Evolutionary conservation across 306 rosid species (phyloP).

Genomic region (Alnus rubra): DNA sequence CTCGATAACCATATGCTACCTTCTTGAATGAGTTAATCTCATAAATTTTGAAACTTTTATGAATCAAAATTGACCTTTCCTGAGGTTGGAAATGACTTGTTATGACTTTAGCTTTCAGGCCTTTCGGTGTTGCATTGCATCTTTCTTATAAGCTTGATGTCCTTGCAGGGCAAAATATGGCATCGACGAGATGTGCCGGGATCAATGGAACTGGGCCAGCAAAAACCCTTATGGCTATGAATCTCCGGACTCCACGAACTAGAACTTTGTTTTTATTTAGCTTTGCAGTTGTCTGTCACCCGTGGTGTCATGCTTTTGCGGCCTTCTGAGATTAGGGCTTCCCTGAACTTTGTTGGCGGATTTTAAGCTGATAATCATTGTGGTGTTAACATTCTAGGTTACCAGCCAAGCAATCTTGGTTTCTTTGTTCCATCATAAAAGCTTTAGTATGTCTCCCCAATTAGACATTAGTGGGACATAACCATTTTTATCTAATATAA

Average conservation of each 20-base stretch:
- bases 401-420: slow-evolving; percentile 34
- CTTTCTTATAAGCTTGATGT: slow-evolving; percentile 14
- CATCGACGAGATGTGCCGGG: slow-evolving; percentile 90
- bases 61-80: neutral
- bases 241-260: slow-evolving; percentile 37
- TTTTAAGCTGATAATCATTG: slow-evolving; percentile 24
- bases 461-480: too few relatives aligned
- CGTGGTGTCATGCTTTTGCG: slow-evolving; percentile 12
- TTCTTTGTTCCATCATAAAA: neutral
- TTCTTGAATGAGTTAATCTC: neutral
- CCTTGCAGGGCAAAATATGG: slow-evolving; percentile 81
- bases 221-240: slow-evolving; percentile 93
- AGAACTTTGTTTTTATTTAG: slow-evolving; percentile 27
- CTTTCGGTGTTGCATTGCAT: neutral
- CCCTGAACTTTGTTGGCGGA: slow-evolving; percentile 10
- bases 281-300: slow-evolving; percentile 18
- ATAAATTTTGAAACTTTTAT: neutral
- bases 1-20: neutral
- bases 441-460: too few relatives aligned
- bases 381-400: slow-evolving; percentile 35
- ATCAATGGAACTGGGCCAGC: slow-evolving; percentile 99
- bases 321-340: slow-evolving; percentile 41
- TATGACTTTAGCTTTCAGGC: neutral
- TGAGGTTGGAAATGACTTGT: neutral
- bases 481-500: too few relatives aligned